Percentiles rank a stretch among this genome's conserved stretches.
Evolutionary conservation across 192 early-diverging fungal genomes (phyloP).

Genomic region (Funneliformis geosporum): DNA sequence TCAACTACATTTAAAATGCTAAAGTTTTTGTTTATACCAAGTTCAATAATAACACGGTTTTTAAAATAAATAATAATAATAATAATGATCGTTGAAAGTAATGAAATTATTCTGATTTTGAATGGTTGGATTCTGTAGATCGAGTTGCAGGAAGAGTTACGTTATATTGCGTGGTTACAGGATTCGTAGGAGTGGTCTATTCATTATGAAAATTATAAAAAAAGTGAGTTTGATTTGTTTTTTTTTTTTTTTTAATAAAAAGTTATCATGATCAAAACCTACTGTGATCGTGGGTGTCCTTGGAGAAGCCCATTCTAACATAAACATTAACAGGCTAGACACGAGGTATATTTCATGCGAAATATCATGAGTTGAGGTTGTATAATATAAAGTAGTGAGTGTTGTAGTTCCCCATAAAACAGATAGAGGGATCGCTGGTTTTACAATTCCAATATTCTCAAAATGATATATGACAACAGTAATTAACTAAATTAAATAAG

Average conservation of each 20-base stretch:
- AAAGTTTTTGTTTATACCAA: too few relatives aligned
- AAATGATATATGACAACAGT: conserved; percentile 32
- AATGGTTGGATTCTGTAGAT: not conserved
- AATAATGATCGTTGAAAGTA: too few relatives aligned
- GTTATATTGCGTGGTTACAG: not conserved
- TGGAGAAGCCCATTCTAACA: conserved; percentile 26
- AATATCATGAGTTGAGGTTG: conserved; percentile 26
- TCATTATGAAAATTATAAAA: not conserved
- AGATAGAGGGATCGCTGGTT: conserved; percentile 29
- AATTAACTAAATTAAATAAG: conserved; percentile 11
- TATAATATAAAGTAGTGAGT: conserved; percentile 30
- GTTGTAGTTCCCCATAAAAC: conserved; percentile 27
- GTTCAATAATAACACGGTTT: too few relatives aligned
- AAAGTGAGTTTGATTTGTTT: not conserved
- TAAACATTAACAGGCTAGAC: conserved; percentile 31
- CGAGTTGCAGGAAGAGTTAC: not conserved
- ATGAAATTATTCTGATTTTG: not conserved
- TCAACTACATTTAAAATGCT: too few relatives aligned
- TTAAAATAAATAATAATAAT: too few relatives aligned
- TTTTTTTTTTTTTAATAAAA: not conserved
- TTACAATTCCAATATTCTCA: conserved; percentile 31
- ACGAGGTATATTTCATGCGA: conserved; percentile 32
- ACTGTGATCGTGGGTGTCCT: not conserved
- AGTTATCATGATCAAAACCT: not conserved
- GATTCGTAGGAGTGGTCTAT: not conserved